These are phyloP conservation scores for Ogataea haglerorum DNA, from an alignment of 805 yeast species.

Conservation along the genomic window DNA sequence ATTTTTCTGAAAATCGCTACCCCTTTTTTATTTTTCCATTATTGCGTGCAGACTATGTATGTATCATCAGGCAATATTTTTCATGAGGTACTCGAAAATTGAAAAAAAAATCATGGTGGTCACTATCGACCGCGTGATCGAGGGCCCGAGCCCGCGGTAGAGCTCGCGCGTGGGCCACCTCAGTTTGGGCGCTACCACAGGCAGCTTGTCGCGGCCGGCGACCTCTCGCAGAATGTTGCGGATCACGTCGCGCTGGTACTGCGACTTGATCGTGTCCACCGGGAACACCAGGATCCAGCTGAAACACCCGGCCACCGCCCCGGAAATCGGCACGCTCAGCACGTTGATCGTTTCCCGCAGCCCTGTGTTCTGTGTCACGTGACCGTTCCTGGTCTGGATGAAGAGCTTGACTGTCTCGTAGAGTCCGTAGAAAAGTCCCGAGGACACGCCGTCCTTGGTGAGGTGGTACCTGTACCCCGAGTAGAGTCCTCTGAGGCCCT, in stretches of 20 bases:
- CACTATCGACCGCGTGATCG: conserved; percentile 64
- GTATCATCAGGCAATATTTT: conserved; percentile 38
- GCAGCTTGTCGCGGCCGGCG: conserved; percentile 44
- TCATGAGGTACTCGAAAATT: conserved; percentile 65
- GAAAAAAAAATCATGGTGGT: conserved; percentile 77
- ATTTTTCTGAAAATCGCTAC: neutral
- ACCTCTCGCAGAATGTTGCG: conserved; percentile 56
- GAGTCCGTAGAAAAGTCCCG: conserved; percentile 69
- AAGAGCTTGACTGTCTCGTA: conserved; percentile 65
- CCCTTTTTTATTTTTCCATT: neutral
- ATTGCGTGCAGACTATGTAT: neutral
- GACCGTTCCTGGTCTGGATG: conserved; percentile 36
- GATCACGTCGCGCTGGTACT: conserved; percentile 71
- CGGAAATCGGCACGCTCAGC: conserved; percentile 57
- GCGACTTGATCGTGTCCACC: conserved; percentile 73
- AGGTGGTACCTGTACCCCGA: conserved; percentile 71
- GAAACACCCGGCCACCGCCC: conserved; percentile 74
- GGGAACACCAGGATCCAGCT: conserved; percentile 79
- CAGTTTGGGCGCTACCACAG: conserved; percentile 32
- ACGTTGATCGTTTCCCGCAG: conserved; percentile 34
- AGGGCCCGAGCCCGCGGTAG: conserved; percentile 78
- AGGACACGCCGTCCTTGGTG: conserved; percentile 63
- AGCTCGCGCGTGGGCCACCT: conserved; percentile 45
- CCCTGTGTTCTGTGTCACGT: conserved; percentile 4
- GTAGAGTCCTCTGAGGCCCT: conserved; percentile 64